Conservation (phyloP, 2,329 filamentous ascomycete species). For the Xylariaceae sp. region DNA sequence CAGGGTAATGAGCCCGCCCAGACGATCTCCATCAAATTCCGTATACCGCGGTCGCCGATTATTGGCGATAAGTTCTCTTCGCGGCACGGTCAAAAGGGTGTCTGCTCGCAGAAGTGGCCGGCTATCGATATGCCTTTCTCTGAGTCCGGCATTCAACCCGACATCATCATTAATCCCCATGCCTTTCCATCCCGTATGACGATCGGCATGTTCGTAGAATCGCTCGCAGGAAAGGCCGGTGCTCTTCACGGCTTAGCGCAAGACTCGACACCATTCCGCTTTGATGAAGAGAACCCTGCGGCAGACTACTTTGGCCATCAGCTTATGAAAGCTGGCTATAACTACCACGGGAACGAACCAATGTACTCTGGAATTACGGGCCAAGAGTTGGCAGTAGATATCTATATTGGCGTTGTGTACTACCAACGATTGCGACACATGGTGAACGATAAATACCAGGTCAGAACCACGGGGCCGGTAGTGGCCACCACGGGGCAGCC, state of each 20-base stretch:
- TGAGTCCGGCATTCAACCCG: slow-evolving; percentile 94
- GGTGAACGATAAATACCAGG: slow-evolving; percentile 99
- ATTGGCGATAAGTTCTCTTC: slow-evolving; percentile 99
- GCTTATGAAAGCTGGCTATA: slow-evolving; percentile 92
- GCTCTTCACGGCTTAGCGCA: slow-evolving; percentile 95
- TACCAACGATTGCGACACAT: slow-evolving; percentile 98
- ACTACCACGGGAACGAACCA: slow-evolving; percentile 97
- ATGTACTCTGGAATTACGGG: slow-evolving; percentile 99
- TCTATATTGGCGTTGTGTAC: slow-evolving; percentile 96
- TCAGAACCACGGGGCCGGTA: slow-evolving; percentile 92
- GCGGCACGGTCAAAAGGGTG: slow-evolving; percentile 97
- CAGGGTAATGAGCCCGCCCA: slow-evolving; percentile 83
- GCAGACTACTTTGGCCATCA: slow-evolving; percentile 96
- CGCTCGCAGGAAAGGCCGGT: slow-evolving; percentile 91
- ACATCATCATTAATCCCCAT: slow-evolving; percentile 99
- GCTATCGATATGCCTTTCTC: slow-evolving; percentile 94
- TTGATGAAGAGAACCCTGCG: slow-evolving; percentile 89
- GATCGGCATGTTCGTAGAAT: slow-evolving; percentile 99
- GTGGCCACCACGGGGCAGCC: slow-evolving; percentile 92
- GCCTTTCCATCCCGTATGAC: slow-evolving; percentile 99
- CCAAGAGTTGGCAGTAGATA: slow-evolving; percentile 90
- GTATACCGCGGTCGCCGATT: slow-evolving; percentile 85
- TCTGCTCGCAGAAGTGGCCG: slow-evolving; percentile 95
- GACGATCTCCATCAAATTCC: slow-evolving; percentile 89
- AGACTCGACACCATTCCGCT: slow-evolving; percentile 93